These are phyloP conservation scores for Arabidopsis suecica DNA, from an alignment of 345 rosid species.

Conservation along the genomic window DNA sequence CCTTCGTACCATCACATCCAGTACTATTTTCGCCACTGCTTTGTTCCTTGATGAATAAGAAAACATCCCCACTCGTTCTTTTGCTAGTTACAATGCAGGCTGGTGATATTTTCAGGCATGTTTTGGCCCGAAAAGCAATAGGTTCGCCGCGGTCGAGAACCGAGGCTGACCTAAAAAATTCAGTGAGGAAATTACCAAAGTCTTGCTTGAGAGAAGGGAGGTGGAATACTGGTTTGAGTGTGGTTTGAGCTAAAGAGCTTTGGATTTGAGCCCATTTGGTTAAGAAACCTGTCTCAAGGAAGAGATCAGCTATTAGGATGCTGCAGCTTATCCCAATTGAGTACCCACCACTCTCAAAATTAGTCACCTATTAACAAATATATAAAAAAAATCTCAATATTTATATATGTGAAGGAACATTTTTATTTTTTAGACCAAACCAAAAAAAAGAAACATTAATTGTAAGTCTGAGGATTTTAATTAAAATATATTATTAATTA, in stretches of 20 bases:
- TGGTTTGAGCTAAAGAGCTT: slow-evolving; percentile 33
- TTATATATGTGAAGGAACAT: neutral
- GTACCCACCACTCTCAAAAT: slow-evolving; percentile 87
- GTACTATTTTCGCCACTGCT: neutral
- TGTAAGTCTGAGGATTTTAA: neutral
- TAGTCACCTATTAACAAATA: slow-evolving; percentile 60
- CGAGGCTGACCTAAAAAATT: slow-evolving; percentile 40
- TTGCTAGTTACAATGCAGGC: slow-evolving; percentile 40
- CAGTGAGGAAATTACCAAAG: neutral
- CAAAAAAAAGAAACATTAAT: neutral
- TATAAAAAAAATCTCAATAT: neutral
- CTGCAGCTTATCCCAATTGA: slow-evolving; percentile 88
- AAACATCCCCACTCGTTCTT: slow-evolving; percentile 36
- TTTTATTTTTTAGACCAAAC: neutral
- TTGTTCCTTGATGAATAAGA: slow-evolving; percentile 56
- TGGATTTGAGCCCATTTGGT: slow-evolving; percentile 67
- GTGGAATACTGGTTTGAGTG: slow-evolving; percentile 56
- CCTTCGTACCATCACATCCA: slow-evolving; percentile 33
- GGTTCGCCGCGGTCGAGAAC: slow-evolving; percentile 46
- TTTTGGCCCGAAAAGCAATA: slow-evolving; percentile 44
- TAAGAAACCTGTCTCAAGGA: slow-evolving; percentile 53
- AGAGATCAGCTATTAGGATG: slow-evolving; percentile 64
- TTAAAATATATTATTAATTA: too few relatives aligned
- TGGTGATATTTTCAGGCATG: slow-evolving; percentile 37
- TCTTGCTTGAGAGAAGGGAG: slow-evolving; percentile 52